phyloP scores from a whole-genome alignment of 2,329 filamentous ascomycete genomes.

The Biscogniauxia mediterranea region DNA sequence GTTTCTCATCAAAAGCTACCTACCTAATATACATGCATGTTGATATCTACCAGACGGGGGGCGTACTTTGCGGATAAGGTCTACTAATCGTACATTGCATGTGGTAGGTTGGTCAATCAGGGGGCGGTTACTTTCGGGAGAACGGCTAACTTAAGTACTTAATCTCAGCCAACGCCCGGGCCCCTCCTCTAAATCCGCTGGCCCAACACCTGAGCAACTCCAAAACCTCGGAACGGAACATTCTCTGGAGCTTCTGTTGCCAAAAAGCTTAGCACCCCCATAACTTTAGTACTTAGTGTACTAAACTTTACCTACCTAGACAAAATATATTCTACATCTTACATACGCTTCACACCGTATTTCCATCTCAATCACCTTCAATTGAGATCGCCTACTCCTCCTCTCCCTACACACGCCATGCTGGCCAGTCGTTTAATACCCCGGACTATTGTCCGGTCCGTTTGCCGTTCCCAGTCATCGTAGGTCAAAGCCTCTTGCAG shows the following conservation, averaged over 20 bases:
- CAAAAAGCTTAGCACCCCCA: not conserved
- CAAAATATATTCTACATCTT: slow-evolving; percentile 1
- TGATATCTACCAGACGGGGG: too few relatives aligned
- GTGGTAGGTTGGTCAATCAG: not conserved
- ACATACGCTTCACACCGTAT: slow-evolving; percentile 10
- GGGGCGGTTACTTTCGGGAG: slow-evolving; percentile 20
- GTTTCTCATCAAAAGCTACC: too few relatives aligned
- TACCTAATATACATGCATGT: too few relatives aligned
- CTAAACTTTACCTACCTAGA: not conserved
- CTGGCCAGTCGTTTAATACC: slow-evolving; percentile 61
- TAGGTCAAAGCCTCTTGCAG: slow-evolving; percentile 37
- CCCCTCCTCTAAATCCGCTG: not conserved
- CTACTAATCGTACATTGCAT: too few relatives aligned
- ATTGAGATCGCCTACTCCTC: slow-evolving; percentile 10
- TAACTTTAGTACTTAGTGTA: not conserved
- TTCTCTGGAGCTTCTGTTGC: not conserved
- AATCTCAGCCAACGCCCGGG: slow-evolving; percentile 1
- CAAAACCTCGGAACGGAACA: not conserved
- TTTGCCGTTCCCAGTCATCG: slow-evolving; percentile 51
- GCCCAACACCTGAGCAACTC: not conserved
- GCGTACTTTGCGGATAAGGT: too few relatives aligned
- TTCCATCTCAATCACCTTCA: slow-evolving; percentile 5
- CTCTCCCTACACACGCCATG: slow-evolving; percentile 44
- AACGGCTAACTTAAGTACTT: slow-evolving; percentile 4
- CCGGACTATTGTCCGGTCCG: slow-evolving; percentile 55